Evolutionary conservation across 208 protist genomes (phyloP).

Genomic region (Leishmania amazonensis): DNA sequence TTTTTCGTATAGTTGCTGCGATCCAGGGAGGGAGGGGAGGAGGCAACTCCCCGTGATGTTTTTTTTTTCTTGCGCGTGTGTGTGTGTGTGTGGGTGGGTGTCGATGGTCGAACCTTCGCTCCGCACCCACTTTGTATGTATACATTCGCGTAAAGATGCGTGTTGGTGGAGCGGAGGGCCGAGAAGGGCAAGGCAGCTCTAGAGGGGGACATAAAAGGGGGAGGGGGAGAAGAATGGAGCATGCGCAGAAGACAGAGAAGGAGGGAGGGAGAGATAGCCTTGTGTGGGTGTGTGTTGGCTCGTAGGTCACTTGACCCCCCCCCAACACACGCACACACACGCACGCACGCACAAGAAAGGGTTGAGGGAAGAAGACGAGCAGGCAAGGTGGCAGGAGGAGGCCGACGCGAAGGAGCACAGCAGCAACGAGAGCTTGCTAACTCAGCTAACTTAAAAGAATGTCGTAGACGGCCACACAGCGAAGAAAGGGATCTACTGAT

Average conservation of each 20-base stretch:
- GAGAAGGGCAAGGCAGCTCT: background rate
- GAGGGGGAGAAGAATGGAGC: background rate
- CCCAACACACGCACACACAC: background rate
- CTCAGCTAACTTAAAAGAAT: background rate
- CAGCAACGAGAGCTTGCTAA: background rate
- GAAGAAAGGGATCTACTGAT: background rate
- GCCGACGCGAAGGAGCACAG: background rate
- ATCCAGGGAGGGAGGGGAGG: background rate
- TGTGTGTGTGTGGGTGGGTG: background rate
- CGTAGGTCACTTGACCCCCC: no score
- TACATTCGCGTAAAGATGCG: background rate
- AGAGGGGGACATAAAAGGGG: background rate
- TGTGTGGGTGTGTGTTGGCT: background rate
- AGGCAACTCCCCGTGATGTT: background rate
- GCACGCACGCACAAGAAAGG: background rate
- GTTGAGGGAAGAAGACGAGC: background rate
- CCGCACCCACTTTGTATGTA: background rate
- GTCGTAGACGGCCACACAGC: background rate
- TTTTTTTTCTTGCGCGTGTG: background rate
- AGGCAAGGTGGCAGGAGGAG: background rate
- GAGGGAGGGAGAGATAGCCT: background rate
- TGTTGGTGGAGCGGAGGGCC: background rate
- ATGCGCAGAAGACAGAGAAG: background rate
- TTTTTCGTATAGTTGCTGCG: background rate
- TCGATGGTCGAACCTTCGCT: background rate